phyloP scores from a whole-genome alignment of 78 protist genomes.

The Dictyostelium brefeldianum region DNA sequence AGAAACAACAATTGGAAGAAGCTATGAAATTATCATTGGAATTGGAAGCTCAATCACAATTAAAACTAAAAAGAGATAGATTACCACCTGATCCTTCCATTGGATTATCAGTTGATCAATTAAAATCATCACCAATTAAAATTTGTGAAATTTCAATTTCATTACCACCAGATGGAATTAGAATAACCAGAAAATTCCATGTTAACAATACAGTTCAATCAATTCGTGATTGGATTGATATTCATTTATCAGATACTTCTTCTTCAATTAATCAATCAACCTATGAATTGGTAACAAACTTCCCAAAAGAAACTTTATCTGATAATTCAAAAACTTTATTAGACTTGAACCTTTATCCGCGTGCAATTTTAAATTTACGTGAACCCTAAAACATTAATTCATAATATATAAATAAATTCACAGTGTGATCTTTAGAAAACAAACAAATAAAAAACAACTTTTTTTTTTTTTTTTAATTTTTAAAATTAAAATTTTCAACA shows the following conservation, averaged over 20 bases:
- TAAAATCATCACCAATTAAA: slow-evolving; percentile 14
- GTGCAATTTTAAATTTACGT: slow-evolving; percentile 50
- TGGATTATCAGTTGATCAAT: slow-evolving; percentile 23
- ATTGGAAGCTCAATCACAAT: background rate
- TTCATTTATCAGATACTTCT: slow-evolving; percentile 11
- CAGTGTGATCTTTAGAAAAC: too few species aligned
- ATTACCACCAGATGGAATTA: slow-evolving; percentile 66
- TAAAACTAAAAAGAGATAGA: background rate
- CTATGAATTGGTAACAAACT: slow-evolving; percentile 64
- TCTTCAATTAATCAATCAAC: slow-evolving; percentile 24
- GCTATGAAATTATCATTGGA: slow-evolving; percentile 47
- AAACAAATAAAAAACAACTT: too few species aligned
- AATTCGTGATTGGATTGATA: slow-evolving; percentile 68
- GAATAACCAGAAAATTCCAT: slow-evolving; percentile 64
- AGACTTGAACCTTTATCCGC: slow-evolving; percentile 59
- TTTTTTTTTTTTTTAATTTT: too few species aligned
- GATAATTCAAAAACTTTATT: slow-evolving; percentile 48
- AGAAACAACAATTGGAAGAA: slow-evolving; percentile 1
- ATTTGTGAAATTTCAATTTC: slow-evolving; percentile 44
- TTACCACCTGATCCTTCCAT: slow-evolving; percentile 46
- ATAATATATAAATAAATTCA: too few species aligned
- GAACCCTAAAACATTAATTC: slow-evolving; percentile 37
- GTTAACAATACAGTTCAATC: slow-evolving; percentile 33
- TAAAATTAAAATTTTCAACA: too few species aligned
- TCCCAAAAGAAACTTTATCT: slow-evolving; percentile 51